Percentiles rank a stretch among this genome's conserved stretches.
phyloP scores from a whole-genome alignment of 768 basidiomycete species.

The Antrodiella citrinella region DNA sequence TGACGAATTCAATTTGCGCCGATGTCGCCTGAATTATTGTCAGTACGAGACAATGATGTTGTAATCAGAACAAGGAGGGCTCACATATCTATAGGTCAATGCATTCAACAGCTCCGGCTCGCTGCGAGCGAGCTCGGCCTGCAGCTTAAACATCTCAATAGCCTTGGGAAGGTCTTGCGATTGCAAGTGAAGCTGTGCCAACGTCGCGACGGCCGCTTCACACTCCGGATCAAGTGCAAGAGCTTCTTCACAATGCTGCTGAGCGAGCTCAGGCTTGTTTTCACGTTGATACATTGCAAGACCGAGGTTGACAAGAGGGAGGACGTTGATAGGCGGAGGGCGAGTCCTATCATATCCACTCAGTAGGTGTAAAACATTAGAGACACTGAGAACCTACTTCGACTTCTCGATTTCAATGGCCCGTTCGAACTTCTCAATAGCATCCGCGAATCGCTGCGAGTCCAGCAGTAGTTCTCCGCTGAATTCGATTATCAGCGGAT shows the following conservation, averaged over 20 bases:
- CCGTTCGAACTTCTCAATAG: conserved; percentile 86
- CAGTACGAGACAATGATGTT: not conserved
- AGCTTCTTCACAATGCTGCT: conserved; percentile 82
- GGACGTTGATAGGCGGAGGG: conserved; percentile 64
- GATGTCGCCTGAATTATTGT: conserved; percentile 51
- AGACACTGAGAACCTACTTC: conserved; percentile 37
- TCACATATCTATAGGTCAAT: conserved; percentile 70
- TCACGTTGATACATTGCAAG: conserved; percentile 94
- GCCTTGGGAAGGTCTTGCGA: conserved; percentile 85
- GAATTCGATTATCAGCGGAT: too few relatives aligned
- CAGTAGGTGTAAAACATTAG: not conserved
- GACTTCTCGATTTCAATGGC: conserved; percentile 82
- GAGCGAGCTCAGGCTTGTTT: conserved; percentile 78
- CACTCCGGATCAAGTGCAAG: conserved; percentile 85
- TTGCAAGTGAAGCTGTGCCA: conserved; percentile 89
- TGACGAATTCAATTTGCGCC: conserved; percentile 76
- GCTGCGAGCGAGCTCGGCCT: conserved; percentile 80
- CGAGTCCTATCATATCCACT: too few relatives aligned
- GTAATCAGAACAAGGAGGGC: conserved; percentile 19
- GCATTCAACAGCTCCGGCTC: conserved; percentile 81
- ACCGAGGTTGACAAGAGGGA: conserved; percentile 97
- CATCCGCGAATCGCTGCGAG: conserved; percentile 81
- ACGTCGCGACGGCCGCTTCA: conserved; percentile 92
- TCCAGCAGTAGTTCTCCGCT: conserved; percentile 94
- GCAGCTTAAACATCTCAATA: conserved; percentile 77